phyloP scores from a whole-genome alignment of 768 basidiomycete genomes.

The Dioszegia crocea region DNA sequence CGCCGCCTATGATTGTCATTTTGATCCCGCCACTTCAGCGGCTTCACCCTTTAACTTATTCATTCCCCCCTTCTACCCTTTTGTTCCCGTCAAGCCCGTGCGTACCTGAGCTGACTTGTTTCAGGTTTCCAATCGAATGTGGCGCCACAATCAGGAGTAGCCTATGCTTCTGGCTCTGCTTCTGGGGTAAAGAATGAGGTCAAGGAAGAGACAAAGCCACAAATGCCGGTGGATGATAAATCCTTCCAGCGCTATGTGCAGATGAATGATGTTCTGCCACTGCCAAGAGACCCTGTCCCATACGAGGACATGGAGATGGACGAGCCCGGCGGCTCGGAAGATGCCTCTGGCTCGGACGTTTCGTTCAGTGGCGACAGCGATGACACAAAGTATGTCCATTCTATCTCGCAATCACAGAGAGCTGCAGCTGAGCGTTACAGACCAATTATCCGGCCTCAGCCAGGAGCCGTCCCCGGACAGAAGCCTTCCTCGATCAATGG shows the following conservation, averaged over 20 bases:
- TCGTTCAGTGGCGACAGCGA: background rate
- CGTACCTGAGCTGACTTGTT: background rate
- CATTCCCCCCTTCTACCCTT: background rate
- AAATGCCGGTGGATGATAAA: background rate
- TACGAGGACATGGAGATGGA: constrained; percentile 1
- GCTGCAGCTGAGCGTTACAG: no score
- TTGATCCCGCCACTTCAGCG: no score
- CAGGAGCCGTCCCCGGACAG: no score
- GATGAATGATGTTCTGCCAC: constrained; percentile 17
- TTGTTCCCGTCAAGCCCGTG: background rate
- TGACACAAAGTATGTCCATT: background rate
- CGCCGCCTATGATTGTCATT: background rate
- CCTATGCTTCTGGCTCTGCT: background rate
- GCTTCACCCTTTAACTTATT: background rate
- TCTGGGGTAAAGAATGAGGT: background rate
- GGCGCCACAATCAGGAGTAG: background rate
- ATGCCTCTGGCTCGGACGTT: background rate
- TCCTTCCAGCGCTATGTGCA: constrained; percentile 4
- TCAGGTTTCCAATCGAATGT: background rate
- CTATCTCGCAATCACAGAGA: background rate
- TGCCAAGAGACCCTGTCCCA: background rate
- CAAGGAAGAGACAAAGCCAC: background rate
- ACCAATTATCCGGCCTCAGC: no score
- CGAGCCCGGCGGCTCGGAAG: background rate
- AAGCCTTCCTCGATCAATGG: no score